These are phyloP conservation scores for Solanum medicagineum DNA, from an alignment of 257 asterid genomes.

Conservation along the genomic window DNA sequence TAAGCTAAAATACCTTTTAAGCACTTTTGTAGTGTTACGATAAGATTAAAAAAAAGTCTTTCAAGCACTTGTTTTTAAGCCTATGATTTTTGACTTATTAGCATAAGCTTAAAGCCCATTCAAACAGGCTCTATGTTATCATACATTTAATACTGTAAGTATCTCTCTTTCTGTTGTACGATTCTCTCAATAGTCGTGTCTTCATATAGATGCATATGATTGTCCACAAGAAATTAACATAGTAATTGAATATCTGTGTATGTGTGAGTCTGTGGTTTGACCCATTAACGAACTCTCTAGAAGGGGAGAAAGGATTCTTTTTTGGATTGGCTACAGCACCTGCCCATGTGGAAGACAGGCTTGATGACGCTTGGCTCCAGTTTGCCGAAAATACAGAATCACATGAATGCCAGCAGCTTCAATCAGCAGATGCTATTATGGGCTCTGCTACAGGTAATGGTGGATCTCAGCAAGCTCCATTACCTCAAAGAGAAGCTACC, in stretches of 20 bases:
- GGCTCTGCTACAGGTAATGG: constrained; percentile 63
- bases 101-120: not conserved
- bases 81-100: no score
- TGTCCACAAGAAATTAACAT: not conserved
- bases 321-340: constrained; percentile 98
- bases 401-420: constrained; percentile 5
- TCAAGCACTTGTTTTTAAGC: no score
- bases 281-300: constrained; percentile 10
- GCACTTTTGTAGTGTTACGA: no score
- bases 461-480: constrained; percentile 51
- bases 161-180: not conserved
- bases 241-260: not conserved
- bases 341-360: constrained; percentile 92
- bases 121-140: not conserved
- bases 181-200: not conserved
- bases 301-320: constrained; percentile 64
- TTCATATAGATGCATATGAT: not conserved
- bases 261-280: not conserved
- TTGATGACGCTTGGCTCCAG: constrained; percentile 95
- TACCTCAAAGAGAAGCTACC: constrained; percentile 24
- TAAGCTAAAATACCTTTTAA: no score
- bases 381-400: constrained; percentile 68
- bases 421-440: constrained; percentile 49
- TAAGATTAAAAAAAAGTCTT: no score
- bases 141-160: not conserved